Percentiles rank a stretch among this genome's conserved stretches.
These are phyloP conservation scores for Carex cristatella DNA, from an alignment of 176 grass and related monocot genomes.

Conservation along the genomic window DNA sequence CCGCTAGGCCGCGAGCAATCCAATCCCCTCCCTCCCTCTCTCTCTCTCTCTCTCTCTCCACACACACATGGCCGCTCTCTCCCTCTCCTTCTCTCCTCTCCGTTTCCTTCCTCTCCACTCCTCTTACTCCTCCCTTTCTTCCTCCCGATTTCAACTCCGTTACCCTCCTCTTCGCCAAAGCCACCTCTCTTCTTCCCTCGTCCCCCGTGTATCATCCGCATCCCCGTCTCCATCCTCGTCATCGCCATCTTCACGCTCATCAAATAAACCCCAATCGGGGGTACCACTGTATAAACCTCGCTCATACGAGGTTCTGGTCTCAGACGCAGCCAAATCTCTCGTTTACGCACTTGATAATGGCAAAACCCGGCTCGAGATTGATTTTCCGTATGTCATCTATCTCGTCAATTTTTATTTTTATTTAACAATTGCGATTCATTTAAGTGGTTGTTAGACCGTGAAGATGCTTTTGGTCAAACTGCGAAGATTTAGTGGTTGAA, in stretches of 20 bases:
- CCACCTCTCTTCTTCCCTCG: conserved; percentile 9
- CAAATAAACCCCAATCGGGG: conserved; percentile 32
- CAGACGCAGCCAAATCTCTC: conserved; percentile 80
- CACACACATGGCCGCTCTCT: conserved; percentile 25
- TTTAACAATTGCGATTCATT: background rate
- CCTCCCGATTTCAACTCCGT: background rate
- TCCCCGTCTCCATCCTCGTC: conserved; percentile 9
- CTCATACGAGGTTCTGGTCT: conserved; percentile 85
- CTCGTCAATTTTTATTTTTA: background rate
- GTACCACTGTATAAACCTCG: conserved; percentile 76
- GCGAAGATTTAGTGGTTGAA: background rate
- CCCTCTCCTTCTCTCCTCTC: conserved; percentile 11
- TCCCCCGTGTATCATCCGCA: background rate
- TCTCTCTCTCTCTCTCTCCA: background rate
- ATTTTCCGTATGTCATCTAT: conserved; percentile 62
- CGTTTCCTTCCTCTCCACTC: background rate
- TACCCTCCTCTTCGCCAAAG: background rate
- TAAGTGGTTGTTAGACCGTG: too few species aligned
- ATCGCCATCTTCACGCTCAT: conserved; percentile 23
- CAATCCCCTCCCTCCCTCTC: background rate
- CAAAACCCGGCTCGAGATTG: conserved; percentile 80
- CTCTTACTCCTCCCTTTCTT: background rate
- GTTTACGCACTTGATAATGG: conserved; percentile 61
- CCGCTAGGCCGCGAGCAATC: background rate
- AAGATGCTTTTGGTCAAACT: background rate